Evolutionary conservation across 768 basidiomycete genomes (phyloP).

Genomic region (Cytidiella melzeri): DNA sequence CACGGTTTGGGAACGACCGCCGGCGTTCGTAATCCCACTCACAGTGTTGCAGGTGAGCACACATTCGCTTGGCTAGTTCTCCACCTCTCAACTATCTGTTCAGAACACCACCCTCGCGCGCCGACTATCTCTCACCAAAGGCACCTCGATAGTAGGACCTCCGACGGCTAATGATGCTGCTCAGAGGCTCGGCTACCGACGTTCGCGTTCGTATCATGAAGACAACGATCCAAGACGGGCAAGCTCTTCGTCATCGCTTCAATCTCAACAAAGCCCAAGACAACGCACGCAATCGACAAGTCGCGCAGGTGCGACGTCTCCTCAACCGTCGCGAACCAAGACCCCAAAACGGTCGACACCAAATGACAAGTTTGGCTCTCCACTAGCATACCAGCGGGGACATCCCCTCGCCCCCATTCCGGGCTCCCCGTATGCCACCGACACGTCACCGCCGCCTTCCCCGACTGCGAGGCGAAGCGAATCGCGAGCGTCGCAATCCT

Average conservation of each 20-base stretch:
- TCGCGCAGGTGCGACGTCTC: conserved; percentile 1
- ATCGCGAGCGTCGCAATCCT: conserved; percentile 1
- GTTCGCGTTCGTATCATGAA: conserved; percentile 19
- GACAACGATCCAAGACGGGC: conserved; percentile 10
- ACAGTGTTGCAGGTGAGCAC: conserved; percentile 78
- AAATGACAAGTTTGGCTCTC: conserved; percentile 12
- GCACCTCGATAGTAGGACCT: conserved; percentile 7
- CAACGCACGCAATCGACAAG: conserved; percentile 23
- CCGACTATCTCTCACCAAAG: conserved; percentile 42
- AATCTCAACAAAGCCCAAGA: conserved; percentile 6
- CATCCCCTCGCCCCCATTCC: conserved; percentile 30
- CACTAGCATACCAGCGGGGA: conserved; percentile 22
- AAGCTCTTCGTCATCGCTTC: background rate
- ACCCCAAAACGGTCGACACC: conserved; percentile 12
- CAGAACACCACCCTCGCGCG: conserved; percentile 72
- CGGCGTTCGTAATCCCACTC: conserved; percentile 86
- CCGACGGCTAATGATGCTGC: background rate
- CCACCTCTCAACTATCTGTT: conserved; percentile 1
- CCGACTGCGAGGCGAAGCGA: conserved; percentile 26
- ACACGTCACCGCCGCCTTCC: conserved; percentile 51
- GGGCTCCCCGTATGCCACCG: conserved; percentile 59
- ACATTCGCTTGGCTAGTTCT: background rate
- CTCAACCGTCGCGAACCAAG: conserved; percentile 1
- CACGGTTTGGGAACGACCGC: conserved; percentile 90
- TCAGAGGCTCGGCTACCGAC: conserved; percentile 16